These are phyloP conservation scores for Sanguinoderma infundibulare DNA, from an alignment of 1,284 basidiomycete species.

Conservation along the genomic window DNA sequence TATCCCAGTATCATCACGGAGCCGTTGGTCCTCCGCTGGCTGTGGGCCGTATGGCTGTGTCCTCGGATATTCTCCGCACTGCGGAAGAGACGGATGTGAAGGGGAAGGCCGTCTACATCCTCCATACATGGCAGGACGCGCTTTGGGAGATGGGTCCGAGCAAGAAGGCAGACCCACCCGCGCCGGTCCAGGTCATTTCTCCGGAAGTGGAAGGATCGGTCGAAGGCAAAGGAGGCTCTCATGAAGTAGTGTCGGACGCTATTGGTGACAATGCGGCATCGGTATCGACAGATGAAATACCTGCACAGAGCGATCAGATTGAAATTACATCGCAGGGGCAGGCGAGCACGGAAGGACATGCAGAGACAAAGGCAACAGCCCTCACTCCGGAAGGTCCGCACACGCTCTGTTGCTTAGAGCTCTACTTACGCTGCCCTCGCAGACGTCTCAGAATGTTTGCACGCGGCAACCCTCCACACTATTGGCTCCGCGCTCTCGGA, in stretches of 20 bases:
- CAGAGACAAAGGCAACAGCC: not conserved
- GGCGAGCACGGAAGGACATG: not conserved
- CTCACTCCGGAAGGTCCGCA: conserved; percentile 25
- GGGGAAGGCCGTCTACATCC: conserved; percentile 74
- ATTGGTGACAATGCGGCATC: not conserved
- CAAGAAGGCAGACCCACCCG: conserved; percentile 58
- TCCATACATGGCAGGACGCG: conserved; percentile 75
- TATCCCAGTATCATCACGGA: conserved; percentile 53
- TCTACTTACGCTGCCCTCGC: not conserved
- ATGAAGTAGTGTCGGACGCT: not conserved
- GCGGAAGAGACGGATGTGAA: conserved; percentile 51
- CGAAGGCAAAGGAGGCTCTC: not conserved
- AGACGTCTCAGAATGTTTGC: conserved; percentile 72
- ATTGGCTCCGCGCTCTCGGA: conserved; percentile 53
- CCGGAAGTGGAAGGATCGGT: not conserved
- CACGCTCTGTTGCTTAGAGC: too few relatives aligned
- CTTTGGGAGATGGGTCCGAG: conserved; percentile 73
- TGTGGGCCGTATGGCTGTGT: conserved; percentile 69
- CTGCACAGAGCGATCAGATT: not conserved
- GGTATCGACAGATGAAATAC: not conserved
- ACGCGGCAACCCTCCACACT: conserved; percentile 73
- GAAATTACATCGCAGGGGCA: not conserved
- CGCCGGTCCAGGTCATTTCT: conserved; percentile 28
- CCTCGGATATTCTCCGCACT: conserved; percentile 45
- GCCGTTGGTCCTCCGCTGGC: conserved; percentile 60